A percentile compares a stretch with the other conserved stretches of the same genome.
Evolutionary conservation across 345 rosid species (phyloP).

Genomic region (Passiflora organensis): DNA sequence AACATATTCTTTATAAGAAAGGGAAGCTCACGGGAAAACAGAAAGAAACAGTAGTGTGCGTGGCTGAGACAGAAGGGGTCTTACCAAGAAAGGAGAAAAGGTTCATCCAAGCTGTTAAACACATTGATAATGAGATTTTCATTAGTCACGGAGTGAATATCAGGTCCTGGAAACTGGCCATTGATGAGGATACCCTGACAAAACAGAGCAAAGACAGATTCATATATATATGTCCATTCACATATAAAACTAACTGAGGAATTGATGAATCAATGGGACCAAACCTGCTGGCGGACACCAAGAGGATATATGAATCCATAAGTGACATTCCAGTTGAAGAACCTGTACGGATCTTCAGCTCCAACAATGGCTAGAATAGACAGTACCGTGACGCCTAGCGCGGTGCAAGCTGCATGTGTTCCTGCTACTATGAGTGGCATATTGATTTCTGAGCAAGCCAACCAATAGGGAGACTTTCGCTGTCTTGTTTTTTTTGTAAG

Average conservation of each 20-base stretch:
- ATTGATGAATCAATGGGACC: neutral
- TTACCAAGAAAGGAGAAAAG: constrained; percentile 29
- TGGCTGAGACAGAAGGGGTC: neutral
- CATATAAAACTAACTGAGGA: too few species aligned
- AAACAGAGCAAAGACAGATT: too few species aligned
- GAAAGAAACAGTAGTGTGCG: neutral
- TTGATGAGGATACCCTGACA: constrained; percentile 26
- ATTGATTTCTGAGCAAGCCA: neutral
- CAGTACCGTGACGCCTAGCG: constrained; percentile 16
- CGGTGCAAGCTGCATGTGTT: constrained; percentile 9
- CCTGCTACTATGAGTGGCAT: constrained; percentile 30
- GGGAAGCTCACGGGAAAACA: too few species aligned
- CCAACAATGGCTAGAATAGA: constrained; percentile 25
- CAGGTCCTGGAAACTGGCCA: constrained; percentile 33
- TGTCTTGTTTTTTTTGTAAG: neutral
- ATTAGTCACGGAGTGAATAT: constrained; percentile 23
- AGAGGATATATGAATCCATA: constrained; percentile 79
- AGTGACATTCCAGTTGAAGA: constrained; percentile 68
- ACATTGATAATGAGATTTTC: constrained; percentile 32
- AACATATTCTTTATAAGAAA: neutral
- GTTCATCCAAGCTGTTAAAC: constrained; percentile 23
- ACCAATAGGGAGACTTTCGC: neutral
- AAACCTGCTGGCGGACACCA: constrained; percentile 66
- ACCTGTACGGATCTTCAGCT: constrained; percentile 71
- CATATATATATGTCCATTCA: neutral